phyloP scores from a whole-genome alignment of 106 monocot genomes.

The Phalaenopsis equestris region DNA sequence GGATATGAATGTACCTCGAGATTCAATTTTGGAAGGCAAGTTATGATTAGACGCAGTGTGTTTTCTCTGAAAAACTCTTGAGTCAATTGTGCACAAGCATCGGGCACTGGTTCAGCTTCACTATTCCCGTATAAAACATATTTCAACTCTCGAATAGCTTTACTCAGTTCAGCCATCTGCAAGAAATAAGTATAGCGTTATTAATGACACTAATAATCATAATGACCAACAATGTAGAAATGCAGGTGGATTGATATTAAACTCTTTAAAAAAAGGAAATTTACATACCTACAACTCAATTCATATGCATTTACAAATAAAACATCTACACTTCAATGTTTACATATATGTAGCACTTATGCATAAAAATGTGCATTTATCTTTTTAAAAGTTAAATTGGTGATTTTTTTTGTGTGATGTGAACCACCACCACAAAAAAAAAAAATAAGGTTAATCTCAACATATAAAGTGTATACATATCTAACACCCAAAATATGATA shows the following conservation, averaged over 20 bases:
- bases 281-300: no score
- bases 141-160: slow-evolving; percentile 78
- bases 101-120: slow-evolving; percentile 71
- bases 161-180: slow-evolving; percentile 78
- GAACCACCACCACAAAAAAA: not conserved
- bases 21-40: slow-evolving; percentile 74
- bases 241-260: not conserved
- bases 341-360: no score
- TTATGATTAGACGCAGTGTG: slow-evolving; percentile 59
- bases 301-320: no score
- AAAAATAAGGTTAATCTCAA: not conserved
- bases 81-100: slow-evolving; percentile 82
- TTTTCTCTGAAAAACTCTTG: slow-evolving; percentile 85
- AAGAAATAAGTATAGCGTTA: slow-evolving; percentile 1
- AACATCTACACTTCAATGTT: no score
- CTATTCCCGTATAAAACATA: slow-evolving; percentile 79
- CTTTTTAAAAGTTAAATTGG: no score
- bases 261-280: no score
- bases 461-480: no score
- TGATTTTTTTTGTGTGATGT: no score
- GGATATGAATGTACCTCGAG: slow-evolving; percentile 52
- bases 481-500: no score
- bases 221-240: not conserved
- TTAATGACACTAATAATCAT: not conserved
- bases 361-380: no score